These are phyloP conservation scores for Ophiosphaerella narmari DNA, from an alignment of 2,329 filamentous ascomycete genomes.

Conservation along the genomic window DNA sequence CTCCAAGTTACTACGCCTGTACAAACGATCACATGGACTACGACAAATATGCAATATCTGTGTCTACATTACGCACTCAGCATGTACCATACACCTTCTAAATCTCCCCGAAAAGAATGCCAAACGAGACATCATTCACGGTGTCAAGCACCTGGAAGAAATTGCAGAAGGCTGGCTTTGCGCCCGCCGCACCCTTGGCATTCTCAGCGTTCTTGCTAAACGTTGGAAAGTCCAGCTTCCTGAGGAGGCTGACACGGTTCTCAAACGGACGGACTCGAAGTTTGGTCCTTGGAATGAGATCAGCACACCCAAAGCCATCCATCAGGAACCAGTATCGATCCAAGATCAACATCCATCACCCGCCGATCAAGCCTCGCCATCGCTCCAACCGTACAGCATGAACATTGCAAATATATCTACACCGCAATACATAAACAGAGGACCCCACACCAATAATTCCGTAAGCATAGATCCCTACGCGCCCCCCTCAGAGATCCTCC, in stretches of 20 bases:
- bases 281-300: conserved; percentile 66
- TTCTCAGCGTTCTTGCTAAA: conserved; percentile 80
- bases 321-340: conserved; percentile 20
- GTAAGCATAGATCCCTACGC: conserved; percentile 28
- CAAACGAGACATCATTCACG: conserved; percentile 85
- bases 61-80: conserved; percentile 93
- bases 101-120: conserved; percentile 93
- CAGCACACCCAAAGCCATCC: conserved; percentile 30
- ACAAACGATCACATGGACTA: conserved; percentile 88
- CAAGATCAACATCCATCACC: conserved; percentile 23
- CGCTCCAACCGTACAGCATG: conserved; percentile 38
- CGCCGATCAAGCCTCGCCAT: conserved; percentile 27
- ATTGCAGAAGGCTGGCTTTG: conserved; percentile 95
- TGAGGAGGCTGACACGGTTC: conserved; percentile 75
- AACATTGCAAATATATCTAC: conserved; percentile 29
- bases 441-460: conserved; percentile 23
- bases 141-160: conserved; percentile 89
- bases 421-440: conserved; percentile 31
- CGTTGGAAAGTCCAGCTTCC: conserved; percentile 90
- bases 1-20: conserved; percentile 90
- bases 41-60: conserved; percentile 95
- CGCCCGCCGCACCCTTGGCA: conserved; percentile 80
- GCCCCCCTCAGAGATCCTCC: conserved; percentile 35
- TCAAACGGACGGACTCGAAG: conserved; percentile 78
- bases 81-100: conserved; percentile 91